phyloP scores from a whole-genome alignment of 2,329 filamentous ascomycete genomes.

The Sporothrix luriei region DNA sequence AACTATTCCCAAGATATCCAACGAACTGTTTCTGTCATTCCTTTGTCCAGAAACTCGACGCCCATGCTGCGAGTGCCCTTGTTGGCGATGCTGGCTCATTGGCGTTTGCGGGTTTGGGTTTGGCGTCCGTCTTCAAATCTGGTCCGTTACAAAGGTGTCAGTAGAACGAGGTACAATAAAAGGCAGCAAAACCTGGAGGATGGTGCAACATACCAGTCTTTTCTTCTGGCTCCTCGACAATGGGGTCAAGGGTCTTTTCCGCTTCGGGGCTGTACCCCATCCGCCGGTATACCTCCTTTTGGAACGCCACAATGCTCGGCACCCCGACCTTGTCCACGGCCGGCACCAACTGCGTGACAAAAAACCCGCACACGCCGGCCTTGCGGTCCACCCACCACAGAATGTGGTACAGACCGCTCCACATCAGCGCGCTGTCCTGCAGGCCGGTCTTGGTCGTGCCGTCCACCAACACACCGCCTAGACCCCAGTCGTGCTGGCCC shows the following conservation, averaged over 20 bases:
- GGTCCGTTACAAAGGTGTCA: background rate
- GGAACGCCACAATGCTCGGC: slow-evolving; percentile 25
- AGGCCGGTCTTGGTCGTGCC: slow-evolving; percentile 33
- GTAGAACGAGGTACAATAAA: background rate
- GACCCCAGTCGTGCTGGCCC: slow-evolving; percentile 39
- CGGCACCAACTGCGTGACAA: slow-evolving; percentile 37
- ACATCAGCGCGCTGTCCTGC: slow-evolving; percentile 37
- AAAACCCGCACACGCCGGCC: slow-evolving; percentile 39
- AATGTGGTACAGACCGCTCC: slow-evolving; percentile 39
- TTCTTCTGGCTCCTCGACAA: background rate
- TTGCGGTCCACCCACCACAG: slow-evolving; percentile 39
- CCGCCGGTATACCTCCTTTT: slow-evolving; percentile 29
- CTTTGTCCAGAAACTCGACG: slow-evolving; percentile 21
- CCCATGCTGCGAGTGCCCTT: background rate
- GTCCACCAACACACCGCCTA: slow-evolving; percentile 37
- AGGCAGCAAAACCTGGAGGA: background rate
- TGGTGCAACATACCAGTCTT: background rate
- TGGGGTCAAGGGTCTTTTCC: background rate
- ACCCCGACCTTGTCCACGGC: slow-evolving; percentile 29
- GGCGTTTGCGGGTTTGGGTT: background rate
- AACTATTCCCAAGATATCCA: background rate
- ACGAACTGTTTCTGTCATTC: background rate
- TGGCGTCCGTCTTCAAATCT: background rate
- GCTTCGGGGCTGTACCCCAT: slow-evolving; percentile 9
- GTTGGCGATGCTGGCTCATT: slow-evolving; percentile 21